These are phyloP conservation scores for Bertia moriformis DNA, from an alignment of 2,329 filamentous ascomycete genomes.

Conservation along the genomic window DNA sequence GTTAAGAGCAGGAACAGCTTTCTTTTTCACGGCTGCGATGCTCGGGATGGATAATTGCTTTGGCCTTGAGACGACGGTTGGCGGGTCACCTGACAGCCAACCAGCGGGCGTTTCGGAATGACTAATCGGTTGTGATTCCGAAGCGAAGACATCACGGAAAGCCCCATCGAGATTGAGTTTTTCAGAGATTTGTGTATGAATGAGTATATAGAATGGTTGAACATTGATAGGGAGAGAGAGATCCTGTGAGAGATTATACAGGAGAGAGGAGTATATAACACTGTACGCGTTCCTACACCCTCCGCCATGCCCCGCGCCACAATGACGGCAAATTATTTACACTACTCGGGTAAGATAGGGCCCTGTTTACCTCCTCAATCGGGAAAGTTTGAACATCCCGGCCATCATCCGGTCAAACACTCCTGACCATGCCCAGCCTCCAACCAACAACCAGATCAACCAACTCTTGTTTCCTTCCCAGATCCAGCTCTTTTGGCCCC, in stretches of 20 bases:
- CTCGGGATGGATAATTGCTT: slow-evolving; percentile 13
- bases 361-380: no score
- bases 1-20: slow-evolving; percentile 15
- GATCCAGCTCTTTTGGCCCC: slow-evolving; percentile 19
- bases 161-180: no score
- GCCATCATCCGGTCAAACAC: slow-evolving; percentile 25
- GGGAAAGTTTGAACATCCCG: slow-evolving; percentile 33
- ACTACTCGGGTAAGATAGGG: no score
- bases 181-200: no score
- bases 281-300: no score
- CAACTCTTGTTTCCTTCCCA: slow-evolving; percentile 33
- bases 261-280: no score
- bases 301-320: no score
- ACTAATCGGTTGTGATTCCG: slow-evolving; percentile 9
- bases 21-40: slow-evolving; percentile 14
- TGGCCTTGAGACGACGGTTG: no score
- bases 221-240: no score
- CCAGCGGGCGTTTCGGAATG: not conserved
- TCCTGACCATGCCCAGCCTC: slow-evolving; percentile 26
- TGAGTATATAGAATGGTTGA: no score
- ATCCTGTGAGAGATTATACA: no score
- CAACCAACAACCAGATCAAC: slow-evolving; percentile 29
- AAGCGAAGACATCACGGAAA: slow-evolving; percentile 7
- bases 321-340: no score
- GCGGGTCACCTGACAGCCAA: slow-evolving; percentile 3